These are phyloP conservation scores for Zanthoxylum bungeanum DNA, from an alignment of 345 rosid genomes.

Conservation along the genomic window DNA sequence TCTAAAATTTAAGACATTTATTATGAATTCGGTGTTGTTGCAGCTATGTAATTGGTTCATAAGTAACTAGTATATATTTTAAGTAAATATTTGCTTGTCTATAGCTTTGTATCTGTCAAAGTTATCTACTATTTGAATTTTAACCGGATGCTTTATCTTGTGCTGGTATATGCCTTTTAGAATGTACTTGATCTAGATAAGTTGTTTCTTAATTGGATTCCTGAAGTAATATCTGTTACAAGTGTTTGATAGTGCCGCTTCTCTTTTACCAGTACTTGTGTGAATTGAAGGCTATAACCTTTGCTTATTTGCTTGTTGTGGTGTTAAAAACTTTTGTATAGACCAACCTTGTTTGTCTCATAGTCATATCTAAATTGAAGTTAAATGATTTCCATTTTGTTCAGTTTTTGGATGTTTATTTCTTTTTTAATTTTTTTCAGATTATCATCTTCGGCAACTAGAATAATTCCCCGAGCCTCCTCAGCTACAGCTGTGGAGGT, in stretches of 20 bases:
- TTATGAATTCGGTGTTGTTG: not conserved
- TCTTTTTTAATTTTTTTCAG: conserved; percentile 34
- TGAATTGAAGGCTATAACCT: too few relatives aligned
- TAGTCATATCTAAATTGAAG: not conserved
- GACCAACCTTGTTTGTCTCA: not conserved
- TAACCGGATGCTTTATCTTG: not conserved
- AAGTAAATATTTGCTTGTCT: not conserved
- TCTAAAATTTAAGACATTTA: not conserved
- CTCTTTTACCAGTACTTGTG: too few relatives aligned
- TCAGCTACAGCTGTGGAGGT: conserved; percentile 82
- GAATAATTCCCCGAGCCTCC: conserved; percentile 46
- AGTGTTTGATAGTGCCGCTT: not conserved
- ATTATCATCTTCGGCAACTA: conserved; percentile 35
- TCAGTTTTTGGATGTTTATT: not conserved
- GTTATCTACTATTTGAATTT: not conserved
- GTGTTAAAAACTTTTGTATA: not conserved
- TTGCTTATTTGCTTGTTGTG: not conserved
- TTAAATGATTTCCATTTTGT: not conserved
- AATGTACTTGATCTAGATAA: not conserved
- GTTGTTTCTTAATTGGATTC: not conserved
- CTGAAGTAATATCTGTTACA: not conserved
- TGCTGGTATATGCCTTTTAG: not conserved
- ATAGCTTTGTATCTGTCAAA: not conserved
- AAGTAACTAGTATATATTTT: not conserved
- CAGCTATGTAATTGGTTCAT: not conserved